Evolutionary conservation across 257 asterid genomes (phyloP).

Genomic region (Penstemon barbatus): DNA sequence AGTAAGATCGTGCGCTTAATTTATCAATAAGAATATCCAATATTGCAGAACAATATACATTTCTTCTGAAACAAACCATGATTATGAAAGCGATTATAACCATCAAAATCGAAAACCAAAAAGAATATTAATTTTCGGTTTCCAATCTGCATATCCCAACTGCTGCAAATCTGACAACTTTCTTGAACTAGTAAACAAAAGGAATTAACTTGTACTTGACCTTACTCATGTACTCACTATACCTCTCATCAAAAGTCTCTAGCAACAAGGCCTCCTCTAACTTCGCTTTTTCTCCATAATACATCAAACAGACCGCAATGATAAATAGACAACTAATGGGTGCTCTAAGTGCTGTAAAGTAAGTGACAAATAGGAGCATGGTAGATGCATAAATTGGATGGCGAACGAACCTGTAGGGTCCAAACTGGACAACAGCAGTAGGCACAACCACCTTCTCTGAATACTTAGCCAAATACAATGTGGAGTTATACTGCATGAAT

Average conservation of each 20-base stretch:
- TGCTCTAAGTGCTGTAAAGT: slow-evolving; percentile 75
- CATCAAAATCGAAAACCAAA: background rate
- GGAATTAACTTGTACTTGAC: slow-evolving; percentile 83
- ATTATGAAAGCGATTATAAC: background rate
- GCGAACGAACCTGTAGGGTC: slow-evolving; percentile 86
- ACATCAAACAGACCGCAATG: slow-evolving; percentile 53
- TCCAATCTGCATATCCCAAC: slow-evolving; percentile 2
- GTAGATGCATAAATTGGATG: slow-evolving; percentile 96
- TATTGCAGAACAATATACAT: background rate
- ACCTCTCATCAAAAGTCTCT: slow-evolving; percentile 71
- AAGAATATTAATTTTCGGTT: slow-evolving; percentile 3
- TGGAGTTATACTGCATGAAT: slow-evolving; percentile 79
- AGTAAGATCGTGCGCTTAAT: background rate
- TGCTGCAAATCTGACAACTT: slow-evolving; percentile 6
- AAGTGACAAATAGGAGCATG: slow-evolving; percentile 75
- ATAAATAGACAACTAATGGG: slow-evolving; percentile 61
- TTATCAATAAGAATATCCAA: background rate
- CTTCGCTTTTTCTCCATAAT: slow-evolving; percentile 74
- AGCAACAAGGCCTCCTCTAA: slow-evolving; percentile 79
- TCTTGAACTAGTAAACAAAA: slow-evolving; percentile 62
- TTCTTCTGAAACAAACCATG: background rate
- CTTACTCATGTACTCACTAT: slow-evolving; percentile 55
- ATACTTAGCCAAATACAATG: slow-evolving; percentile 82
- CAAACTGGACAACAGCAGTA: slow-evolving; percentile 86
- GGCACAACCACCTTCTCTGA: slow-evolving; percentile 97